Base-by-base conservation (phyloP, 208 protist species). In the Tritrichomonas foetus region DNA sequence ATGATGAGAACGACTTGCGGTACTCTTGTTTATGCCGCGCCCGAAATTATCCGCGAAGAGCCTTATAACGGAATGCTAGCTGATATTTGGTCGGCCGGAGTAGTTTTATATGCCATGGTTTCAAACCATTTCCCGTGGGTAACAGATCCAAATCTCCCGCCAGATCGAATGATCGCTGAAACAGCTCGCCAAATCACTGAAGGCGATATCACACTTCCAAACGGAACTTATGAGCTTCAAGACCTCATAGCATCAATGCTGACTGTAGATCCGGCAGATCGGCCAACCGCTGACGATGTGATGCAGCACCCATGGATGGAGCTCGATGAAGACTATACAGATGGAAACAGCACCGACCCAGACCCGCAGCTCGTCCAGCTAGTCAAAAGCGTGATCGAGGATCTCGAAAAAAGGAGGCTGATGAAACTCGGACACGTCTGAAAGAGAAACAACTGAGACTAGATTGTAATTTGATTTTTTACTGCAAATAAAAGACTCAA, bases 1-100 rank as follows among this genome's bases (percentile, higher is more conserved):
- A n/a, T 69, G n/a, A 25, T 89, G 16, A 20, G 47, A 1, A 89
- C 78, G n/a, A 89, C 78, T 57, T 89, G 78, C 78, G 78, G 78
- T 16, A 89, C 78, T 20, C 57, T 89, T 11, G 47, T 89, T 39
- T 89, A 89, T 89, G 78, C 78, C 8, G 78, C 78, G 16, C 78
- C 78, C 8, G 78, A 89, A 89, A 89, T 89, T 89, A 89, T 89
- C 47, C 25, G 57, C 53, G 78, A 89, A 47, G 47, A 89, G 57
- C 78, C 78, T 57, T 89, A 89, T 36, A 39, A 89, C 27, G 78
- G 78, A 20, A 89, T 57, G 47, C 53, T 57, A 57, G 78, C 78
- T 8, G 78, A 89, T 39, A 89, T 89, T n/a, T 89, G 78, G 78
- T 89, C 78, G 27, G 78, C 78, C 16, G 78, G 78, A 20, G 30